phyloP scores from a whole-genome alignment of 179 eudicot species.

The Silene coronaria region DNA sequence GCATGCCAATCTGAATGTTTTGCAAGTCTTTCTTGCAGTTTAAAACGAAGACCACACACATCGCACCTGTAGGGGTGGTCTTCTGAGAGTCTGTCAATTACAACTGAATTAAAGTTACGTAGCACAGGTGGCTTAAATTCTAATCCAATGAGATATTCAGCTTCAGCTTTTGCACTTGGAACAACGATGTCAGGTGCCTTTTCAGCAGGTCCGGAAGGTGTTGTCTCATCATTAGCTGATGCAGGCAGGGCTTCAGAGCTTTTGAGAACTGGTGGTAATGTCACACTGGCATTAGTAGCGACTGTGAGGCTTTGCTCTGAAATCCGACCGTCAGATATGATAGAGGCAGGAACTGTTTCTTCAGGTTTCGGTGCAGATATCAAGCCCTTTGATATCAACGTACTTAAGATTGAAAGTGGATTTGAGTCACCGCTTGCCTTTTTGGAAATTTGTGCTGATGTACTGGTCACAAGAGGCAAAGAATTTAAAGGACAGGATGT shows the following conservation, averaged over 20 bases:
- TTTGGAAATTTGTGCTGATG: constrained; percentile 32
- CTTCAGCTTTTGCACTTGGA: constrained; percentile 29
- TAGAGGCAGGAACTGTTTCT: constrained; percentile 29
- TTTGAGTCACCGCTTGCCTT: constrained; percentile 31
- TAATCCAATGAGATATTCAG: constrained; percentile 54
- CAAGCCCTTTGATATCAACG: constrained; percentile 81
- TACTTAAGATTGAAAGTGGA: constrained; percentile 62
- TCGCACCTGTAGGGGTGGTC: constrained; percentile 55
- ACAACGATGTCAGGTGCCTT: constrained; percentile 25
- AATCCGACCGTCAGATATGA: constrained; percentile 23
- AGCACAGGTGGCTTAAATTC: constrained; percentile 71
- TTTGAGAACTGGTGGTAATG: constrained; percentile 26
- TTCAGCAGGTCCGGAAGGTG: constrained; percentile 27
- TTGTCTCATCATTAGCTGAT: constrained; percentile 28
- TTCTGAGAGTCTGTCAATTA: constrained; percentile 55
- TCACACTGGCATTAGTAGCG: constrained; percentile 18
- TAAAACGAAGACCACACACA: constrained; percentile 66
- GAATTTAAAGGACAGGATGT: constrained; percentile 33
- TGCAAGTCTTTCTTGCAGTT: constrained; percentile 50
- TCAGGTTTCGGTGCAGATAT: constrained; percentile 58
- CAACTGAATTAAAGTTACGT: constrained; percentile 59
- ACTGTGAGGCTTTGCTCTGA: constrained; percentile 25
- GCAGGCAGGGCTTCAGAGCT: constrained; percentile 19
- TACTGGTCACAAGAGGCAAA: constrained; percentile 21
- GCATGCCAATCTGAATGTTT: constrained; percentile 90